A percentile compares a stretch with the other conserved stretches of the same genome.
Conservation (phyloP, 2,329 filamentous ascomycete species). For the Coleophoma eucalyptorum region DNA sequence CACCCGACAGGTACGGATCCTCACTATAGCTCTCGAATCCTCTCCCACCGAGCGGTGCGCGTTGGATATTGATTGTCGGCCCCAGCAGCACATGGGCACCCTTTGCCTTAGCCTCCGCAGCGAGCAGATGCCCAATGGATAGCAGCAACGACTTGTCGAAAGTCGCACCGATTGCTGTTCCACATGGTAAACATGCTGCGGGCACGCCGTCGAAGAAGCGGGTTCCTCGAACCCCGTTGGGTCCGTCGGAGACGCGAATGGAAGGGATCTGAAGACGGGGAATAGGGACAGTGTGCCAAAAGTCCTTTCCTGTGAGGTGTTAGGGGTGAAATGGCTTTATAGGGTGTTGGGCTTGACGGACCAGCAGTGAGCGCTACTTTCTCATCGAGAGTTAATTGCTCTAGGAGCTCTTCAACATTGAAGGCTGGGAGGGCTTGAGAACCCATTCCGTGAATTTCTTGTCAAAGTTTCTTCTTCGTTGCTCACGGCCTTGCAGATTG, state of each 20-base stretch:
- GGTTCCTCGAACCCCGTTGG: slow-evolving; percentile 25
- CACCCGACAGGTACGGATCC: slow-evolving; percentile 40
- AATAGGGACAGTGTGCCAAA: slow-evolving; percentile 24
- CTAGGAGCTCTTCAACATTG: slow-evolving; percentile 44
- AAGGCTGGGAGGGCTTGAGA: not conserved
- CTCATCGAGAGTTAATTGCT: slow-evolving; percentile 44
- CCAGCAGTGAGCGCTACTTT: slow-evolving; percentile 47
- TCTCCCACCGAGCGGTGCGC: slow-evolving; percentile 40
- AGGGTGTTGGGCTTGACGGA: slow-evolving; percentile 15
- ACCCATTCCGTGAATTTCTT: not conserved
- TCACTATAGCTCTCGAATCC: slow-evolving; percentile 44
- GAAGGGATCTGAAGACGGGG: slow-evolving; percentile 21
- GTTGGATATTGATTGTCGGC: slow-evolving; percentile 50
- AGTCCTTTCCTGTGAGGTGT: slow-evolving; percentile 10
- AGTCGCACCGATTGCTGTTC: slow-evolving; percentile 50
- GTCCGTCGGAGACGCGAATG: slow-evolving; percentile 24
- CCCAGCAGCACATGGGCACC: slow-evolving; percentile 68
- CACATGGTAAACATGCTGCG: slow-evolving; percentile 36
- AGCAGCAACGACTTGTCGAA: slow-evolving; percentile 63
- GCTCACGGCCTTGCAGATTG: too few relatives aligned
- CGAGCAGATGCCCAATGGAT: slow-evolving; percentile 60
- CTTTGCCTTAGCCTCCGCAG: slow-evolving; percentile 60
- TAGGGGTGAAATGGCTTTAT: not conserved
- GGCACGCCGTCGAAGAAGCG: slow-evolving; percentile 32
- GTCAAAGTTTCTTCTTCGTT: not conserved